Evolutionary conservation across 2,329 filamentous ascomycete genomes (phyloP), one percentile per base, ranked within the genome.

Genomic region (Aphanoascus verrucosus): DNA sequence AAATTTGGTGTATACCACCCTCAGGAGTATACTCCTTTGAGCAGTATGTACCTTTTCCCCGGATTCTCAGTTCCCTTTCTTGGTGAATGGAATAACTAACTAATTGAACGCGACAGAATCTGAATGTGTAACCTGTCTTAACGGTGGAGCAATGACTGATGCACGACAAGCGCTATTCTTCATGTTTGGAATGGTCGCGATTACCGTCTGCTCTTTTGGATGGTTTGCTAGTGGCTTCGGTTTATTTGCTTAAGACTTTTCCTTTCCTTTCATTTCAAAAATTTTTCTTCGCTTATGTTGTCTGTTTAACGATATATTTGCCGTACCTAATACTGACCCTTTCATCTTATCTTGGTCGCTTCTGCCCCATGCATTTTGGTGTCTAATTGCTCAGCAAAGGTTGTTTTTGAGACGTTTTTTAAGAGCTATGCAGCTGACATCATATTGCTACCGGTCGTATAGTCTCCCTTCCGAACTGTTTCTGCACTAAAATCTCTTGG

Each of bases 1-100:
- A 70, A 65, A 5, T 85, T 85, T 61, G 82, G 78, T 56, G 82
- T 85, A 78, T 85, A 85, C 64, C 63, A 64, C 23, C 73, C 76
- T 41, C 77, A 78, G 65, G 54, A 70, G 3, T 77, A 79, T 62
- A 74, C 71, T 4, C 71, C 75, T 5, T 70, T 77, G 53, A 60
- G 64, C 43, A 71, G 78, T 80, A 69, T 63, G 74, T 62, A 37
- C 19, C 52, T 11, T 28, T n/a, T 42, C 44, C 5, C 3, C 28
- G 14, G 40, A 14, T 14, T 17, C 9, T 43, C n/a, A 7, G 9
- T 54, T 41, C n/a, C n/a, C n/a, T n/a, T 19, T 46, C 19, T 17
- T 41, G 40, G 20, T 32, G 44, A 57, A 5, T 34, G 54, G 62
- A 55, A n/a, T 15, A 40, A 43, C 41, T 45, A 43, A 20, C 4